Evolutionary conservation across 2,329 filamentous ascomycete species (phyloP), one percentile per base, ranked within the genome.

Genomic region (Colletotrichum orchidophilum): DNA sequence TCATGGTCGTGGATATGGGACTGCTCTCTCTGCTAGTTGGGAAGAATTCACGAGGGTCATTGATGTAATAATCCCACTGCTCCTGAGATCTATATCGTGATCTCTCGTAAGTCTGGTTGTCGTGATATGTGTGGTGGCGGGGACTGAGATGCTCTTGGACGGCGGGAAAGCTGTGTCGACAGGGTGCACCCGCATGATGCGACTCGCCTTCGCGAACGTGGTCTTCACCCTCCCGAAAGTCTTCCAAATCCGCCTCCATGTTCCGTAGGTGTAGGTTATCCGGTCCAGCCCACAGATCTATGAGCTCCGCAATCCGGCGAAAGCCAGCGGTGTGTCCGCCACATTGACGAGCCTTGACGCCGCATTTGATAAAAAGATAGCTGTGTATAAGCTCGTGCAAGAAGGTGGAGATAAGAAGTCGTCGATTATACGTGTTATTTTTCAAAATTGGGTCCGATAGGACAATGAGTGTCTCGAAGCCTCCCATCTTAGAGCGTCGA

Each of bases 361-460:
- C 90, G 74, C 89, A 91, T 62, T 81, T 83, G 67, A 92, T 86
- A 74, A 92, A 92, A 18, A 92, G 81, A 76, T 91, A 92, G 78
- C 89, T 90, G 79, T 92, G 90, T 58, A 92, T 90, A 74, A 92
- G 85, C 79, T 92, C 90, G 76, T 92, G 90, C 57, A 92, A 76
- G 73, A 92, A 91, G 0, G 90, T 90, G 7, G 88, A 89, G 59
- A 92, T 90, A 65, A 92, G 83, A 18, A 92, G 82, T 7, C 88
- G 83, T 5, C 90, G 81, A 76, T 89, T 90, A 78, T 90, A 92
- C 59, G 82, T 83, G 15, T 79, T 83, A 73, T 87, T 83, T 49
- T 81, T 82, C n/a, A 92, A 83, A 15, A 92, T 89, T 0, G 88
- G 86, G 2, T 84, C 83, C 4, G 89, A 91, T 13, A 92, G 81